Base-by-base conservation (phyloP, 2,329 filamentous ascomycete genomes). In the Fusarium luffae region DNA sequence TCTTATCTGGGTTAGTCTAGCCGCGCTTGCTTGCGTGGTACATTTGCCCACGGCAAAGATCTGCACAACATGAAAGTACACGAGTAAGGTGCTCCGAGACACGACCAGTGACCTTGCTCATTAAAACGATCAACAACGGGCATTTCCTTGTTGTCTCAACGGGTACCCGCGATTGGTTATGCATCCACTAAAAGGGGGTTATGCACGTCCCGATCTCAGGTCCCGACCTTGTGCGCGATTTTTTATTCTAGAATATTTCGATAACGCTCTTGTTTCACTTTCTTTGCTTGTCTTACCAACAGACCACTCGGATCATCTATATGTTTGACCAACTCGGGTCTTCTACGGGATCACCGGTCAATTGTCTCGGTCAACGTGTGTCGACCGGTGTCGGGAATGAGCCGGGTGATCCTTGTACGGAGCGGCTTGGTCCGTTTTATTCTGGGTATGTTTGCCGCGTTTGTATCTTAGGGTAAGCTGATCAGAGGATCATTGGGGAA, bases 221-320 rank as follows among this genome's bases (percentile, higher is more conserved):
- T 28, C 59, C 43, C n/a, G 21, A 44, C 25, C 19, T 59, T 59
- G 51, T 68, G 65, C 65, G 65, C 65, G 50, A 68, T 68, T 68
- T 68, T 51, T 52, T 42, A 69, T 69, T 68, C 65, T 66, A 55
- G 63, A 66, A 23, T 58, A 14, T 64, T 61, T 37, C 23, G 41
- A 47, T 5, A 21, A 14, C 11, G 21, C 23, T 43, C 28, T 7
- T 25, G 37, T 49, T 64, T 50, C 44, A 64, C 27, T 12, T 30
- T 46, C 28, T 30, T 46, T 46, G 30, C 19, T 48, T 34, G 10
- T 41, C 25, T n/a, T 13, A 34, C 7, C 18, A 48, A 34, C 13
- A 5, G 14, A n/a, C 16, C 28, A 18, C 14, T 25, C 52, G 19
- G 18, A 19, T 13, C 25, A 11, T 19, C 12, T 30, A 14, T 14